Base-by-base conservation (phyloP, 768 basidiomycete genomes). In the Chalciporus piperatus region DNA sequence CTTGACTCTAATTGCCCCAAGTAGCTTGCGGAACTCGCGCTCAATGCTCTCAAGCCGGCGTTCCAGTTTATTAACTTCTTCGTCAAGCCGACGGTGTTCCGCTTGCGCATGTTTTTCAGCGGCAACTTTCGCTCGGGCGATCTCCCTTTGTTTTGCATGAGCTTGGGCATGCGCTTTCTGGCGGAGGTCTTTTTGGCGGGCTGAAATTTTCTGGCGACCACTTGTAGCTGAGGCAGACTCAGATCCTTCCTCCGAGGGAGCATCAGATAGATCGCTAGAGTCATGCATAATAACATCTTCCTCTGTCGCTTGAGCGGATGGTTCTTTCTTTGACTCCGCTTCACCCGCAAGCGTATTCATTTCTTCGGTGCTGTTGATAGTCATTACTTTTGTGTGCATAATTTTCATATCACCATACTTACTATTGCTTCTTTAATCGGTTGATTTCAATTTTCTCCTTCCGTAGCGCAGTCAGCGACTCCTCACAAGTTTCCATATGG, bases 371-470 rank as follows among this genome's bases (percentile, higher is more conserved):
- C 89, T 92, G 64, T 35, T 42, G 54, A 50, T 45, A 30, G 33
- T 42, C 40, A 35, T 64, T 45, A 61, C 25, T 47, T 47, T 22
- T 48, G 47, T 48, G 62, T 41, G 41, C 49, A 37, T 40, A 23
- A 52, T 41, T 42, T 17, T 53, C 44, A 42, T 17, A 43, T 23
- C 16, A 39, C 48, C 47, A 17, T 9, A 80, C 93, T 73, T 68
- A 96, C 95, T 85, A 79, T 65, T 87, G 84, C 69, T 92, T 95
- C 72, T 88, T 88, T 61, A 86, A 76, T 52, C 95, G 80, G 71
- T 97, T 97, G 54, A 94, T 84, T 56, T 98, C 97, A 28, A 95
- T 93, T 69, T 95, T 90, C 69, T 96, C 92, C 71, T 98, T 99
- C 56, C 97, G 74, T 30, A 97, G 75, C 23, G 94, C 91, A 9